Percentiles rank a stretch among this genome's conserved stretches.
Evolutionary conservation across 73 alveolate genomes (phyloP).

Genomic region (Blepharisma japonicum): DNA sequence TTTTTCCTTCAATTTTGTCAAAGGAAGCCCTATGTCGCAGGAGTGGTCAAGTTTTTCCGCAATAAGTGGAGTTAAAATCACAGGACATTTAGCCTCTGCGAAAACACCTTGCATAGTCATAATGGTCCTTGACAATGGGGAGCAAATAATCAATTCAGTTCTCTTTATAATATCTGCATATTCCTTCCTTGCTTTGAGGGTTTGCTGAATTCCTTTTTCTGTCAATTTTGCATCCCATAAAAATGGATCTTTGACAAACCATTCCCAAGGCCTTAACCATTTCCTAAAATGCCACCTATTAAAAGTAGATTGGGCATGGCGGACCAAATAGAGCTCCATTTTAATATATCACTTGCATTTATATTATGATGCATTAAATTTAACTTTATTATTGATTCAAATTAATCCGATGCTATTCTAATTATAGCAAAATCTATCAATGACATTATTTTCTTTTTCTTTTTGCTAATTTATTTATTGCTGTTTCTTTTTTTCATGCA

Average conservation of each 20-base stretch:
- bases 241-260: slow-evolving; percentile 12
- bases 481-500: too few relatives aligned
- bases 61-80: slow-evolving; percentile 3
- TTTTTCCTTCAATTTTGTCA: not conserved
- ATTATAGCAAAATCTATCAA: too few relatives aligned
- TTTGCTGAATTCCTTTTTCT: not conserved
- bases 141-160: slow-evolving; percentile 6
- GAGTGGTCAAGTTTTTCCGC: not conserved
- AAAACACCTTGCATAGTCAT: slow-evolving; percentile 4
- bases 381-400: not conserved
- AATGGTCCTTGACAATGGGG: slow-evolving; percentile 16
- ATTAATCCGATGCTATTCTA: too few relatives aligned
- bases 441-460: too few relatives aligned
- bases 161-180: not conserved
- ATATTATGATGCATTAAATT: not conserved
- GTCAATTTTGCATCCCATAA: not conserved
- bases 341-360: not conserved
- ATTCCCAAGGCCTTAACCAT: not conserved
- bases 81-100: slow-evolving; percentile 5
- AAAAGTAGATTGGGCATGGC: slow-evolving; percentile 21
- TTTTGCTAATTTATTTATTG: too few relatives aligned
- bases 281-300: not conserved
- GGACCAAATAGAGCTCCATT: slow-evolving; percentile 14
- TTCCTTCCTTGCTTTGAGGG: not conserved
- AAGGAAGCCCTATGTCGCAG: slow-evolving; percentile 12